These are phyloP conservation scores for Erodium texanum DNA, from an alignment of 441 rosid species.

Conservation along the genomic window DNA sequence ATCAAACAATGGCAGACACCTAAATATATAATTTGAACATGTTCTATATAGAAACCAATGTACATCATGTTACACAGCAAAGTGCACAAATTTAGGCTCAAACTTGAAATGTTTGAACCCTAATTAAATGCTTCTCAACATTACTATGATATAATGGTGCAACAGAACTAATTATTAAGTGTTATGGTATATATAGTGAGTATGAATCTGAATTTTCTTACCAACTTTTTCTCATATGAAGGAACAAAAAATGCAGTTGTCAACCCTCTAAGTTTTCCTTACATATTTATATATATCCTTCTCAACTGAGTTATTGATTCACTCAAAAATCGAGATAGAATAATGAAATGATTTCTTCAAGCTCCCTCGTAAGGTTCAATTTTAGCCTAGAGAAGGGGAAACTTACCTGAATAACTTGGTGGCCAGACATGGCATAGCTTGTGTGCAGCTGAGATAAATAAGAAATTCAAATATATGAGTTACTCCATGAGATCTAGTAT, in stretches of 20 bases:
- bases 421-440: background rate
- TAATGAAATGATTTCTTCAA: background rate
- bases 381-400: background rate
- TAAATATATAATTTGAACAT: background rate
- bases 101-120: background rate
- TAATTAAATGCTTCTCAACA: background rate
- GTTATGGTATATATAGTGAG: no score
- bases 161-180: no score
- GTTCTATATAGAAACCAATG: background rate
- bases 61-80: no score
- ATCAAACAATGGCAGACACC: background rate
- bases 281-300: no score
- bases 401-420: background rate
- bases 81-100: background rate
- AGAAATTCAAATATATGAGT: background rate
- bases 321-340: no score
- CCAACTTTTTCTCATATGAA: no score
- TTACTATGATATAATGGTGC: background rate
- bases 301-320: no score
- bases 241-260: no score
- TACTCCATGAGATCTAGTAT: background rate
- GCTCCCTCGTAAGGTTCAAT: background rate
- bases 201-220: no score
- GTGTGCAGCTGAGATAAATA: background rate
- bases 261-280: background rate